Percentiles rank a stretch among this genome's conserved stretches.
phyloP scores from a whole-genome alignment of 2,329 filamentous ascomycete genomes.

The Talaromyces sp. region DNA sequence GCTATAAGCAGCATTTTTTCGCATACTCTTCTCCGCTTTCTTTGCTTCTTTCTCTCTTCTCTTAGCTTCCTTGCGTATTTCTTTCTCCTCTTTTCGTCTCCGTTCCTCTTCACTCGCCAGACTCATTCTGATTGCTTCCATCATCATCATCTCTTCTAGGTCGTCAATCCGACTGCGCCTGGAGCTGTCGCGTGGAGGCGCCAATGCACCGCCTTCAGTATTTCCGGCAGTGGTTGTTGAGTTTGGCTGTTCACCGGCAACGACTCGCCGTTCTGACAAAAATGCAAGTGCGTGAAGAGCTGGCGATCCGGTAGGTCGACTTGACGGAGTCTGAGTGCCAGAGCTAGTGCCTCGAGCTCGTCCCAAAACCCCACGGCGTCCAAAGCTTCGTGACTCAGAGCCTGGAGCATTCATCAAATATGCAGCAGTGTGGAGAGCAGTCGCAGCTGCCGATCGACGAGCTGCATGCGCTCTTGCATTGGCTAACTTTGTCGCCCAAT shows the following conservation, averaged over 20 bases:
- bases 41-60: slow-evolving; percentile 81
- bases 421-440: slow-evolving; percentile 89
- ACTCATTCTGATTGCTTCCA: slow-evolving; percentile 88
- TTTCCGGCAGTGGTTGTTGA: neutral
- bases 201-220: slow-evolving; percentile 36
- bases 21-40: slow-evolving; percentile 67
- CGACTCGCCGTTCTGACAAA: slow-evolving; percentile 45
- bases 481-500: slow-evolving; percentile 88
- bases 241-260: slow-evolving; percentile 30
- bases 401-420: slow-evolving; percentile 72
- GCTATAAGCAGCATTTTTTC: slow-evolving; percentile 58
- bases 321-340: slow-evolving; percentile 33
- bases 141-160: slow-evolving; percentile 97
- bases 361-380: slow-evolving; percentile 56
- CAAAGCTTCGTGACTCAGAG: slow-evolving; percentile 52
- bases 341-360: slow-evolving; percentile 40
- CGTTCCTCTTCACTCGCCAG: slow-evolving; percentile 91
- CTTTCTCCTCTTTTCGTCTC: slow-evolving; percentile 80
- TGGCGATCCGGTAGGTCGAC: slow-evolving; percentile 34
- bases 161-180: slow-evolving; percentile 72
- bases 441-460: slow-evolving; percentile 84
- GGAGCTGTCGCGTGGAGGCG: slow-evolving; percentile 51
- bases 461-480: slow-evolving; percentile 82
- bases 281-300: slow-evolving; percentile 49
- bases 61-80: slow-evolving; percentile 77